Conservation (phyloP, 352 stramenopile species). For the Phytophthora rubi region DNA sequence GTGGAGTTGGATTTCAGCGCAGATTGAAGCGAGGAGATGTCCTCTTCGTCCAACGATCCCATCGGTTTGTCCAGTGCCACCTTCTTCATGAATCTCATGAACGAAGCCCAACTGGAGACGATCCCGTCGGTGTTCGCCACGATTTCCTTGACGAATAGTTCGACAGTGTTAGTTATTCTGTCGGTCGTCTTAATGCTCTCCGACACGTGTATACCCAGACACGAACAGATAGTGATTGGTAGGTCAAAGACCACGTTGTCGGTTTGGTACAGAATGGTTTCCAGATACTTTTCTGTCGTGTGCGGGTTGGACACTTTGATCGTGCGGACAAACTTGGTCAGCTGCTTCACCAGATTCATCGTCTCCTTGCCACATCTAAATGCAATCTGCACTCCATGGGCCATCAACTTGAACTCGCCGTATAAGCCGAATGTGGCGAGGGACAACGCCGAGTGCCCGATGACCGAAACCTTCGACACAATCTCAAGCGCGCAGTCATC, state of each 20-base stretch:
- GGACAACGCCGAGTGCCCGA: conserved; percentile 22
- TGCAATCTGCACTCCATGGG: conserved; percentile 15
- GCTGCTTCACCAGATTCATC: conserved; percentile 30
- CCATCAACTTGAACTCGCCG: conserved; percentile 31
- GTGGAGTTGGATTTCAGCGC: conserved; percentile 23
- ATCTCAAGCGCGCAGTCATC: conserved; percentile 40
- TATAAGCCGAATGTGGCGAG: conserved; percentile 31
- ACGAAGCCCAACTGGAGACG: conserved; percentile 21
- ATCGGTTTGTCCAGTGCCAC: conserved; percentile 23
- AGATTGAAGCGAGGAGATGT: conserved; percentile 28
- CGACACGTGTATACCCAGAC: conserved; percentile 33
- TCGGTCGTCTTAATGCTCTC: conserved; percentile 25
- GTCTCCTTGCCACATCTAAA: conserved; percentile 41
- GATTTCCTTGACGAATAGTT: conserved; percentile 40
- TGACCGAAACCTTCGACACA: conserved; percentile 27
- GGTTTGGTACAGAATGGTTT: conserved; percentile 41
- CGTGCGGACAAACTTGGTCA: conserved; percentile 33
- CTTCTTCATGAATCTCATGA: conserved; percentile 33
- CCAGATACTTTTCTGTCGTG: conserved; percentile 38
- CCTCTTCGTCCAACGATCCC: conserved; percentile 14
- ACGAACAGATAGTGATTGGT: conserved; percentile 42
- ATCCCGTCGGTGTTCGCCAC: conserved; percentile 31
- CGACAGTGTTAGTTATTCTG: conserved; percentile 38
- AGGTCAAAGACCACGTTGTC: conserved; percentile 50
- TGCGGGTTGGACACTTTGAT: conserved; percentile 31